Base-by-base conservation (phyloP, 495 filamentous ascomycete genomes). In the Xylona heveae region DNA sequence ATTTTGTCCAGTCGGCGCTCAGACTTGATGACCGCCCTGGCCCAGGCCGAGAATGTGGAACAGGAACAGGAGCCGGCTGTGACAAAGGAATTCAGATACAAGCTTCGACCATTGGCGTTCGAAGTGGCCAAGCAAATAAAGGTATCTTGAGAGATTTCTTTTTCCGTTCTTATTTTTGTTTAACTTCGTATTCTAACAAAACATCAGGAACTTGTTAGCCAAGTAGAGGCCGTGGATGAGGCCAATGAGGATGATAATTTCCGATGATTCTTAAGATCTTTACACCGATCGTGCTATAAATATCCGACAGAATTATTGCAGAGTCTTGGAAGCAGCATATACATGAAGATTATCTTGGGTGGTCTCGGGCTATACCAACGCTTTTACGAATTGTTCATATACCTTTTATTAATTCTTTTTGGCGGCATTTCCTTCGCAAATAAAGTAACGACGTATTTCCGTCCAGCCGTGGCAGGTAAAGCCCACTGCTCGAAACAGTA, bases 91-190 rank as follows among this genome's bases (percentile, higher is more conserved):
- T 72, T 71, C 54, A 74, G 65, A 29, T 71, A 71, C 46, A 73
- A 62, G 28, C 55, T 83, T 27, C 77, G 82, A 12, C 80, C 80
- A 6, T 68, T 90, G 39, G 81, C 81, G 12, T 91, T 91, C 50
- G 78, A 82, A 54, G 74, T 88, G 44, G 82, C 78, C 2, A 61
- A 77, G 24, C 73, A 78, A 50, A 82, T 75, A 36, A 90, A 49
- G 44, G 48, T 37, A 18, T 9, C 5, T 36, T 37, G 23, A 25
- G 7, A 13, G 23, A 25, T 25, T 8, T 25, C 23, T 25, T 25
- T 25, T 13, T 25, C 7, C 23, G 8, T 25, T 13, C 13, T 25
- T 7, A 13, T 13, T 25, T 25, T 13, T 25, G 23, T 7, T 25
- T 13, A 25, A 25, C 23, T 25, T 25, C 5, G 4, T 5, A 3